Base-by-base conservation (phyloP, 1,284 basidiomycete genomes). In the Puccinia coronata region DNA sequence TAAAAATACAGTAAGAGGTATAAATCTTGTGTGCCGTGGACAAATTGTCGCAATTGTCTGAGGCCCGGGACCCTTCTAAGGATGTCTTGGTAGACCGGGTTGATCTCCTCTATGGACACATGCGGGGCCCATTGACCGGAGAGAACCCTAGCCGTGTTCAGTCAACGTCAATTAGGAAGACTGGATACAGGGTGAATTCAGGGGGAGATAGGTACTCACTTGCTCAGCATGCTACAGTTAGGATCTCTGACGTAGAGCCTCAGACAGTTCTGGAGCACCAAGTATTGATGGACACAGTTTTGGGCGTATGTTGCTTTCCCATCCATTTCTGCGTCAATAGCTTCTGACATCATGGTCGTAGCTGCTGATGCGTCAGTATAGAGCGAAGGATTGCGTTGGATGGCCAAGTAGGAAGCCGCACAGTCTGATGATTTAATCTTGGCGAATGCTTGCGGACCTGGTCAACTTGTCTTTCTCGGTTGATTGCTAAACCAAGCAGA, bases 211-310 rank as follows among this genome's bases (percentile, higher is more conserved):
- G n/a, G n/a, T n/a, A n/a, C 39, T 16, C 75, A 95, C 94, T 93
- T 92, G 84, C 92, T 90, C 90, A 99, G 98, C 88, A 98, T 98
- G 65, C 98, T 87, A 11, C 91, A 89, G 16, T 97, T 92, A 59
- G 97, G 97, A 85, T 99, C 96, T 70, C 89, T 89, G 3, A 97
- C 97, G n/a, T n/a, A n/a, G 11, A 99, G 88, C 85, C 97, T 96
- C 84, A 96, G 91, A 86, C 96, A 95, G 86, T 99, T 99, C 87
- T 98, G 96, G 63, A 99, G 87, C 72, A 99, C 88, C 41, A 99
- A 87, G 83, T 92, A 94, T 86, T 96, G 94, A 87, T 96, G 92
- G 2, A 96, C 92, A 84, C 94, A 96, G 80, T 93, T 91, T 85
- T 92, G 92, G 12, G 95, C 92, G 82, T 92, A 91, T 79, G 88